Evolutionary conservation across 345 rosid genomes (phyloP).

Genomic region (Acer yangbiense): DNA sequence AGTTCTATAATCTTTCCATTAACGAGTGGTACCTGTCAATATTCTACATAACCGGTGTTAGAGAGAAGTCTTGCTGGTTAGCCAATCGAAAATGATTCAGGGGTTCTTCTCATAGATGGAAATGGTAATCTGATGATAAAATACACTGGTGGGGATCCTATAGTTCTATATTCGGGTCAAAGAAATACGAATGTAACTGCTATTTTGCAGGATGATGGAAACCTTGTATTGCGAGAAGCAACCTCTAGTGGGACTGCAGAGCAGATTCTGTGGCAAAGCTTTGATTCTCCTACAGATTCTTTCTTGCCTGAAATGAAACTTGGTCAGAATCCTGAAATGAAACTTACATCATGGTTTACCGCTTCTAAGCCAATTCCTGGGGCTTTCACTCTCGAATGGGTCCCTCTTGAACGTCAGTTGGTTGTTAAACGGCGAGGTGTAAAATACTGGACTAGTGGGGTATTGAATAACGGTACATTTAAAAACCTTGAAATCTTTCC

Average conservation of each 20-base stretch:
- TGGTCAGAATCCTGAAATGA: not conserved
- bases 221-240: slow-evolving; percentile 3
- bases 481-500: not conserved
- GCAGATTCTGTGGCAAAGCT: slow-evolving; percentile 3
- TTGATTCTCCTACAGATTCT: not conserved
- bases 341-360: slow-evolving; percentile 5
- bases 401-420: not conserved
- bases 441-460: slow-evolving; percentile 1
- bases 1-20: not conserved
- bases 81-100: not conserved
- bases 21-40: not conserved
- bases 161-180: not conserved
- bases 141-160: not conserved
- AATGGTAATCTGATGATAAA: not conserved
- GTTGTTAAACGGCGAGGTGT: not conserved
- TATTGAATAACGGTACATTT: not conserved
- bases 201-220: slow-evolving; percentile 7
- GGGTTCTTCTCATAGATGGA: not conserved
- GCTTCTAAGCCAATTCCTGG: not conserved
- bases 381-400: slow-evolving; percentile 10
- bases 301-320: not conserved
- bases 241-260: not conserved
- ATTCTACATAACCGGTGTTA: not conserved
- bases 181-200: not conserved
- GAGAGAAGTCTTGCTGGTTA: not conserved